Conservation (phyloP, 768 basidiomycete genomes). For the Gautieria morchelliformis region DNA sequence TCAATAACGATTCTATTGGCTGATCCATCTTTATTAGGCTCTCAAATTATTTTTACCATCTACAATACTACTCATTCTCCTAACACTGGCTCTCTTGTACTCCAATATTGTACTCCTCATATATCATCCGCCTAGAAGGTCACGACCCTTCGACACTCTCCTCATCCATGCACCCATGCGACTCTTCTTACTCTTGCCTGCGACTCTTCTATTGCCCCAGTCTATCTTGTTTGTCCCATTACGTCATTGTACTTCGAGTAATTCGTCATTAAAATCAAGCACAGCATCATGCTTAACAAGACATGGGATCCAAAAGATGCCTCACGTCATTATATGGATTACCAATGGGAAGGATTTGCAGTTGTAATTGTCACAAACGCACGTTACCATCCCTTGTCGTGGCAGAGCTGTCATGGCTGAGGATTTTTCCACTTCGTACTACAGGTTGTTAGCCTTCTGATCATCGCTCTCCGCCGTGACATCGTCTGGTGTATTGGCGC, state of each 20-base stretch:
- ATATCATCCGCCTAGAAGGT: slow-evolving; percentile 53
- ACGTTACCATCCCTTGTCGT: neutral
- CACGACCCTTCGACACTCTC: slow-evolving; percentile 62
- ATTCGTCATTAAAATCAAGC: neutral
- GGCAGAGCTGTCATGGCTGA: neutral
- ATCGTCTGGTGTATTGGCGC: slow-evolving; percentile 70
- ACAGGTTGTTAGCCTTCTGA: slow-evolving; percentile 36
- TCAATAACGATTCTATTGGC: neutral
- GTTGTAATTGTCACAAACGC: slow-evolving; percentile 57
- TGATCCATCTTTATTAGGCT: slow-evolving; percentile 30
- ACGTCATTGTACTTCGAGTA: neutral
- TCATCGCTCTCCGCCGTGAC: slow-evolving; percentile 50
- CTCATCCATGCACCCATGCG: slow-evolving; percentile 85
- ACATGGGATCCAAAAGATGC: slow-evolving; percentile 37
- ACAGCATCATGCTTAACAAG: slow-evolving; percentile 61
- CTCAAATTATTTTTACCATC: slow-evolving; percentile 69
- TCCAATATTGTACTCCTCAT: slow-evolving; percentile 70
- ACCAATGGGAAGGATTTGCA: slow-evolving; percentile 67
- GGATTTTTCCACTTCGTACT: neutral
- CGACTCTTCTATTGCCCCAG: slow-evolving; percentile 28
- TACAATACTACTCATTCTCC: slow-evolving; percentile 62
- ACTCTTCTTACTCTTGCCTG: slow-evolving; percentile 43
- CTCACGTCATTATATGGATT: slow-evolving; percentile 37
- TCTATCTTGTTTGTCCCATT: slow-evolving; percentile 43
- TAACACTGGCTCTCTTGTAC: slow-evolving; percentile 64